These are phyloP conservation scores for Petasospora fabianii DNA, from an alignment of 1,139 yeast species.

Conservation along the genomic window DNA sequence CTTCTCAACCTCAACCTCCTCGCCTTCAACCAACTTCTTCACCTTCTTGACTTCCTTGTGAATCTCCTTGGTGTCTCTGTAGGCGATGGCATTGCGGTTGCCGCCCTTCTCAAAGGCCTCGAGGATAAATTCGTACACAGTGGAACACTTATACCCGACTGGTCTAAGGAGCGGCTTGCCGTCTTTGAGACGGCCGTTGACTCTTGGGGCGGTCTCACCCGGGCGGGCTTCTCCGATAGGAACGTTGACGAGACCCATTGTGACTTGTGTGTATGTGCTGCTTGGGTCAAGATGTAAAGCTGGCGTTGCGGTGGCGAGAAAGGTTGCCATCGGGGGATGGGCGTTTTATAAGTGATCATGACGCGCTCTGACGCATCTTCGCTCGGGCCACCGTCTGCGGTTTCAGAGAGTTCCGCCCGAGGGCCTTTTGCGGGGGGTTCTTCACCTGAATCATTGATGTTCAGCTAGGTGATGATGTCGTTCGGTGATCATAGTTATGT, in stretches of 20 bases:
- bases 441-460: no score
- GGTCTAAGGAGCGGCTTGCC: slow-evolving; percentile 52
- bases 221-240: slow-evolving; percentile 77
- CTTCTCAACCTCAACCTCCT: slow-evolving; percentile 67
- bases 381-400: no score
- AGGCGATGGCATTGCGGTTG: slow-evolving; percentile 60
- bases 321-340: no score
- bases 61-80: slow-evolving; percentile 71
- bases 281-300: not conserved
- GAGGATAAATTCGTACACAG: slow-evolving; percentile 65
- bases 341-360: no score
- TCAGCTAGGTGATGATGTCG: no score
- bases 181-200: slow-evolving; percentile 60
- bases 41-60: slow-evolving; percentile 75
- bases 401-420: no score
- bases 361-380: no score
- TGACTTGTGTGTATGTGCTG: not conserved
- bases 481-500: no score
- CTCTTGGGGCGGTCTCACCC: slow-evolving; percentile 91
- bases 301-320: not conserved
- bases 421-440: no score
- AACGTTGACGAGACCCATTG: slow-evolving; percentile 41
- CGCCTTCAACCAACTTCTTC: slow-evolving; percentile 75
- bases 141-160: slow-evolving; percentile 52
- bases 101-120: slow-evolving; percentile 63